Evolutionary conservation across 495 filamentous ascomycete species (phyloP).

Genomic region (Monascus purpureus): DNA sequence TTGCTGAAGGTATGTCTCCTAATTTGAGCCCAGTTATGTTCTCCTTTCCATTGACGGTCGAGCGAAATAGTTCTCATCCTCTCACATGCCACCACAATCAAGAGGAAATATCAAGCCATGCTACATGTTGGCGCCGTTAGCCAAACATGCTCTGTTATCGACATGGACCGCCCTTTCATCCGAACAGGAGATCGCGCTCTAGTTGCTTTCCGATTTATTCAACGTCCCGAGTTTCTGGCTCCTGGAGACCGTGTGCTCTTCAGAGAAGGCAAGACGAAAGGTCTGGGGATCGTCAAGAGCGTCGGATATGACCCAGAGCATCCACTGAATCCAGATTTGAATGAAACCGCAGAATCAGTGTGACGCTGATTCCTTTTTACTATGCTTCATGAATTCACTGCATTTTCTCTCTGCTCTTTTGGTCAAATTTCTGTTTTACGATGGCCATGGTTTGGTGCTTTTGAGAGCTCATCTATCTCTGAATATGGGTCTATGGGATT

Average conservation of each 20-base stretch:
- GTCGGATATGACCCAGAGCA: conserved; percentile 68
- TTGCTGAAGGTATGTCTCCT: conserved; percentile 59
- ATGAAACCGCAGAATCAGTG: too few relatives aligned
- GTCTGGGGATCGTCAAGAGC: conserved; percentile 83
- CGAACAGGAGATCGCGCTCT: conserved; percentile 83
- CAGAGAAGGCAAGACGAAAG: conserved; percentile 90
- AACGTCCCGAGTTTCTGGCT: conserved; percentile 86
- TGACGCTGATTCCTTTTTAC: too few relatives aligned
- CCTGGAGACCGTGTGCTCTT: conserved; percentile 85
- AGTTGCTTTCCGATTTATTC: conserved; percentile 89
- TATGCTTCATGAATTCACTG: too few relatives aligned
- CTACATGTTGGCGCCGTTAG: conserved; percentile 90
- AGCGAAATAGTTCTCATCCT: conserved; percentile 63
- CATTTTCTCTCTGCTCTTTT: too few relatives aligned
- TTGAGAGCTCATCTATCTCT: too few relatives aligned
- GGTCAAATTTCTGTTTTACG: too few relatives aligned
- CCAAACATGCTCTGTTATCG: conserved; percentile 94
- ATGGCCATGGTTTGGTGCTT: too few relatives aligned
- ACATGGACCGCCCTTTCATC: conserved; percentile 92
- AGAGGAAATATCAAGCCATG: conserved; percentile 97
- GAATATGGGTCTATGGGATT: too few relatives aligned
- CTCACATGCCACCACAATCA: conserved; percentile 96
- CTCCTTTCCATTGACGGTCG: conserved; percentile 5
- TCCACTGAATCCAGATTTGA: conserved; percentile 39
- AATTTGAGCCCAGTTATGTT: not conserved